Evolutionary conservation across 768 basidiomycete species (phyloP).

Genomic region (Scleroderma citrinum): DNA sequence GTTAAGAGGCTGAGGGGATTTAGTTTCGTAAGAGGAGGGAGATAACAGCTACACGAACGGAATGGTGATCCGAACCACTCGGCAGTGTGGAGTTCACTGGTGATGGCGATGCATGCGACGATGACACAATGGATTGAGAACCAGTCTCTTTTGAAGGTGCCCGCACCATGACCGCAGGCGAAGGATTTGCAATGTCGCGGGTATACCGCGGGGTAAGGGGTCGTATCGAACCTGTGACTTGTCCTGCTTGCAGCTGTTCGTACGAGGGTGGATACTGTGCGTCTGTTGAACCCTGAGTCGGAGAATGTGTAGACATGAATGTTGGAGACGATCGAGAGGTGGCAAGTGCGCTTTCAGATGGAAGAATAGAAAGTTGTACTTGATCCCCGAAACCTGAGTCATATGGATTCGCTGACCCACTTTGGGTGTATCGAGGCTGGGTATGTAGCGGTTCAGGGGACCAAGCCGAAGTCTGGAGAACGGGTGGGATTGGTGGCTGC

Average conservation of each 20-base stretch:
- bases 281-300: slow-evolving; percentile 31
- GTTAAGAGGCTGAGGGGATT: slow-evolving; percentile 54
- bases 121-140: slow-evolving; percentile 19
- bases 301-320: slow-evolving; percentile 26
- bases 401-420: slow-evolving; percentile 13
- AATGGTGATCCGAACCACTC: slow-evolving; percentile 30
- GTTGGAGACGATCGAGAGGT: slow-evolving; percentile 23
- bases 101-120: slow-evolving; percentile 37
- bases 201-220: slow-evolving; percentile 41
- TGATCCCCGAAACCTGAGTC: slow-evolving; percentile 21
- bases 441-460: slow-evolving; percentile 31
- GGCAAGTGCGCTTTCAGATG: slow-evolving; percentile 26
- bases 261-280: slow-evolving; percentile 31
- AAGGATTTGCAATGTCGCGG: slow-evolving; percentile 39
- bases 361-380: slow-evolving; percentile 26
- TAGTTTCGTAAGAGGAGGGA: slow-evolving; percentile 36
- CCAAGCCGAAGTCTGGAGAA: slow-evolving; percentile 31
- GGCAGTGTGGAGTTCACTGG: slow-evolving; percentile 37
- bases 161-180: slow-evolving; percentile 31
- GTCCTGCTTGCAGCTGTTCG: slow-evolving; percentile 19
- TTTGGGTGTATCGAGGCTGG: slow-evolving; percentile 25
- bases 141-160: slow-evolving; percentile 23
- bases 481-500: slow-evolving; percentile 18
- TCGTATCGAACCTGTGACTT: slow-evolving; percentile 18
- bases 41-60: slow-evolving; percentile 16